Evolutionary conservation across 169 alveolate species (phyloP), one percentile per base, ranked within the genome.

Genomic region (Amoebophrya sp.): DNA sequence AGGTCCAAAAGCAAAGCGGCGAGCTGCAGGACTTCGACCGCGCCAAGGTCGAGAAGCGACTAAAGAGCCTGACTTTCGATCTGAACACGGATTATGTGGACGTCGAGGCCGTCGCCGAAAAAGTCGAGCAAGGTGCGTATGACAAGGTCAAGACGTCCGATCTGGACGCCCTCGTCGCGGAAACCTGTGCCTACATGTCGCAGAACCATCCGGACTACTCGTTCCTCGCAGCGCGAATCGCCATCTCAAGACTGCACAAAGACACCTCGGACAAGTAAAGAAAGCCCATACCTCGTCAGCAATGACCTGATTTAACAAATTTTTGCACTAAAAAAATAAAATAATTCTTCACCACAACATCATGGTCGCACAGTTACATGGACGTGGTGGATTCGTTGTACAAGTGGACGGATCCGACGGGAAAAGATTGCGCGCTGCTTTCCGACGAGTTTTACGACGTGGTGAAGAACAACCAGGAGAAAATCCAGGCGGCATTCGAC

Each of bases 151-250:
- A 34, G 1, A 92, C 94, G 29, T 88, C 88, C 41, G 91, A 96
- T 93, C 93, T 98, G 67, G 99, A 98, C 90, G 98, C 97, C 50
- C 95, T 98, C 48, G 98, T 99, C 40, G 99, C 99, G 20, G 99
- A 98, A 92, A 98, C 99, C 58, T 97, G 99, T 93, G 99, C 99
- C 38, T 98, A 98, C 95, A 97, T 98, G 99, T 98, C 98, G 42
- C 97, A 98, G 16, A 96, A 97, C 31, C 99, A 98, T 93, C 99
- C 99, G 29, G 99, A 98, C 92, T 98, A 97, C 94, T 97, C 99
- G 50, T 94, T 93, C 88, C 96, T 98, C 89, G 99, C 99, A n/a
- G 99, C 99, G 26, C 95, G 99, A n/a, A 97, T 98, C 88, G 98
- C 99, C 0, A 97, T 97, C 20, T 97, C 98, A 87, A 98, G 97